Conservation (phyloP, 2,329 filamentous ascomycete species). For the Exophiala sp. region DNA sequence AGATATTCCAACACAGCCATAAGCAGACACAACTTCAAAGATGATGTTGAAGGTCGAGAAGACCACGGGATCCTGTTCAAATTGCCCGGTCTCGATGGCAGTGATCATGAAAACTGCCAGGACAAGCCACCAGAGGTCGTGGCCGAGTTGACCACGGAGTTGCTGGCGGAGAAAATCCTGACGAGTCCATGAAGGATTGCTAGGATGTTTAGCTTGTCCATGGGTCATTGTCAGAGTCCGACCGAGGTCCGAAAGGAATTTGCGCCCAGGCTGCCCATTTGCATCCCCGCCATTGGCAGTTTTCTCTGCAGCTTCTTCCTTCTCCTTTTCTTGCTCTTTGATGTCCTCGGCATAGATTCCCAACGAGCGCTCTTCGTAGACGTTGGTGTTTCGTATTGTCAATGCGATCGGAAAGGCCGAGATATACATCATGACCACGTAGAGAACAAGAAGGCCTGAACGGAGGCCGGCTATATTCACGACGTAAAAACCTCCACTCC, state of each 20-base stretch:
- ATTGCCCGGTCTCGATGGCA: constrained; percentile 58
- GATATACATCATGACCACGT: constrained; percentile 99
- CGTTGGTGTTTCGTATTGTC: constrained; percentile 75
- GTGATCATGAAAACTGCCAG: constrained; percentile 59
- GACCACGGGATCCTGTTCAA: constrained; percentile 48
- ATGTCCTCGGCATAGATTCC: constrained; percentile 51
- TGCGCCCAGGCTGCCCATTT: not conserved
- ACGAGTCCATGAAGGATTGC: constrained; percentile 32
- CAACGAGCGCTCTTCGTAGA: constrained; percentile 67
- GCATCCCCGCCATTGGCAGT: not conserved
- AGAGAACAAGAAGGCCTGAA: constrained; percentile 66
- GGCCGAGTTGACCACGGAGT: constrained; percentile 61
- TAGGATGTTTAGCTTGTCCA: not conserved
- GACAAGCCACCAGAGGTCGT: constrained; percentile 65
- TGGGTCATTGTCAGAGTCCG: constrained; percentile 16
- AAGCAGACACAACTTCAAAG: constrained; percentile 45
- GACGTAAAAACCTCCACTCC: constrained; percentile 51
- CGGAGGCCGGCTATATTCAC: constrained; percentile 48
- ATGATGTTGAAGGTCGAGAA: constrained; percentile 60
- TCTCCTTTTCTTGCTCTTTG: not conserved
- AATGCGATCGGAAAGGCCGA: constrained; percentile 97
- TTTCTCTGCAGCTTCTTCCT: not conserved
- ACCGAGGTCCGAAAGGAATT: constrained; percentile 11
- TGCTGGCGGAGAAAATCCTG: constrained; percentile 55
- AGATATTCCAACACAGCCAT: constrained; percentile 44